Evolutionary conservation across 345 rosid species (phyloP).

Genomic region (Moringa oleifera): DNA sequence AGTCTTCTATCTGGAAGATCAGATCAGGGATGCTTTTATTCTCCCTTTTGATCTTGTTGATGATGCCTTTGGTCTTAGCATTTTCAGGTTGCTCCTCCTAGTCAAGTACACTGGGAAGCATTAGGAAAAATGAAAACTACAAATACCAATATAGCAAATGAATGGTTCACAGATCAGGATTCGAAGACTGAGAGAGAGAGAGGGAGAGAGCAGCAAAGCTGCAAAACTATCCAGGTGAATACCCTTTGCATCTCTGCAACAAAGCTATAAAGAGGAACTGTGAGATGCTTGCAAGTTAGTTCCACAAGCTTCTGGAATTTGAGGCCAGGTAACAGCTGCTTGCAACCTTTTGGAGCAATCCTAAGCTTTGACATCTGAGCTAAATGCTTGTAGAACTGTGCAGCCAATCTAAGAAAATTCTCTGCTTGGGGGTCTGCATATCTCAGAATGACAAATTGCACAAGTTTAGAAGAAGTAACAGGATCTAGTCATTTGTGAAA

Average conservation of each 20-base stretch:
- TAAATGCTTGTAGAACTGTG: conserved; percentile 67
- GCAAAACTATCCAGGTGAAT: neutral
- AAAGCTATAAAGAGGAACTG: conserved; percentile 64
- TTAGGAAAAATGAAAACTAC: neutral
- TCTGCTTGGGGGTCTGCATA: conserved; percentile 69
- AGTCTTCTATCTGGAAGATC: conserved; percentile 81
- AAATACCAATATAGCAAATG: neutral
- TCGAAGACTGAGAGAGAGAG: too few species aligned
- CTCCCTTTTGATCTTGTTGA: conserved; percentile 80
- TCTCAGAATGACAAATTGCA: conserved; percentile 12
- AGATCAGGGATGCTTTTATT: conserved; percentile 82
- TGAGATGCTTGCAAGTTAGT: conserved; percentile 69
- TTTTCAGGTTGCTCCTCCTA: conserved; percentile 62
- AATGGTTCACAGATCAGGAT: neutral
- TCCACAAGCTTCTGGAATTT: conserved; percentile 74
- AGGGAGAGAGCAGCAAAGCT: too few species aligned
- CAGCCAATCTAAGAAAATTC: conserved; percentile 48
- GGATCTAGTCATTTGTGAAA: conserved; percentile 6
- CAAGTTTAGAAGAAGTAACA: conserved; percentile 5
- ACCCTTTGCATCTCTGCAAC: conserved; percentile 69
- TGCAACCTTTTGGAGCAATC: conserved; percentile 73
- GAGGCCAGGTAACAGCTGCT: conserved; percentile 60
- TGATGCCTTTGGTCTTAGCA: conserved; percentile 42
- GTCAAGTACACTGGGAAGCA: neutral
- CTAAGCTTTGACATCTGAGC: conserved; percentile 69